phyloP scores from a whole-genome alignment of 129 eudicot genomes.

The Smallanthus sonchifolius region DNA sequence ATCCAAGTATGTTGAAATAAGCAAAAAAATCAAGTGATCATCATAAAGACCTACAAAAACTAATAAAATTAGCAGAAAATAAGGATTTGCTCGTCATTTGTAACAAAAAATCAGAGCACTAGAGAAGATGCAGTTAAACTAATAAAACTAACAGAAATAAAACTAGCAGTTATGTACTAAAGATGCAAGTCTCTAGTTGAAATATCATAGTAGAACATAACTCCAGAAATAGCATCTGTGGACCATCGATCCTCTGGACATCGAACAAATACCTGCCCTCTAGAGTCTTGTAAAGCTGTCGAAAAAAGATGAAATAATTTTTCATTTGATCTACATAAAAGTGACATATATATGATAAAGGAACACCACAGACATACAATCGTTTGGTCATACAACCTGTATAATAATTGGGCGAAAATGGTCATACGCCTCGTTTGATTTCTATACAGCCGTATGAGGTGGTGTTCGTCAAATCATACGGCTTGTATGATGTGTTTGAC shows the following conservation, averaged over 20 bases:
- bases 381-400: background rate
- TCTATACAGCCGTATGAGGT: too few relatives aligned
- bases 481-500: too few relatives aligned
- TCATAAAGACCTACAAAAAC: slow-evolving; percentile 14
- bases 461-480: too few relatives aligned
- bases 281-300: slow-evolving; percentile 68
- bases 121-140: too few relatives aligned
- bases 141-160: too few relatives aligned
- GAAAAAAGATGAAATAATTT: background rate
- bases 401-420: too few relatives aligned
- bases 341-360: background rate
- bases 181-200: slow-evolving; percentile 29
- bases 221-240: slow-evolving; percentile 65
- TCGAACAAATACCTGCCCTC: slow-evolving; percentile 70
- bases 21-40: background rate
- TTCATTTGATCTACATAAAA: background rate
- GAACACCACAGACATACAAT: too few relatives aligned
- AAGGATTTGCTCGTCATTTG: slow-evolving; percentile 7
- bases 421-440: too few relatives aligned
- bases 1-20: slow-evolving; percentile 1
- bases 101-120: slow-evolving; percentile 3
- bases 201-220: slow-evolving; percentile 50
- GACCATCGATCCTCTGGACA: slow-evolving; percentile 63
- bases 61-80: background rate
- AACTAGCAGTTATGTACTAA: slow-evolving; percentile 27